Percentiles rank a stretch among this genome's conserved stretches.
Evolutionary conservation across 2,329 filamentous ascomycete genomes (phyloP).

Genomic region (Xylariaceae sp.): DNA sequence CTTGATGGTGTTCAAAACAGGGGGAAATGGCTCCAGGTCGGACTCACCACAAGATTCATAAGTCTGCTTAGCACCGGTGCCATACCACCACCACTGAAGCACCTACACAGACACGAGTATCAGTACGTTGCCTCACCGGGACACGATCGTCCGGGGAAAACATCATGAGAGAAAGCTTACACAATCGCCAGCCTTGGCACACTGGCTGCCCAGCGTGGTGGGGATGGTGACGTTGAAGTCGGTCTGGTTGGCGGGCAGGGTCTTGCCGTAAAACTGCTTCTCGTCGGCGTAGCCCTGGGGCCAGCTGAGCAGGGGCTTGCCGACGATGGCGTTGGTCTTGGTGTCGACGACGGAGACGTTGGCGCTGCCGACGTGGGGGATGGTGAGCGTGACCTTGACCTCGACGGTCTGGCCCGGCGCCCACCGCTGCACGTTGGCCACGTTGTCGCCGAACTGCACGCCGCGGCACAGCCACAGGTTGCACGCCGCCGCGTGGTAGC

Average conservation of each 20-base stretch:
- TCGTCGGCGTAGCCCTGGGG: conserved; percentile 39
- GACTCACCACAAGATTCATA: conserved; percentile 41
- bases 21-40: too few species aligned
- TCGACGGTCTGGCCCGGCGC: conserved; percentile 50
- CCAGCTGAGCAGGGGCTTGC: conserved; percentile 40
- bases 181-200: conserved; percentile 37
- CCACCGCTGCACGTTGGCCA: conserved; percentile 45
- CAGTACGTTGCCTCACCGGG: neutral
- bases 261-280: conserved; percentile 35
- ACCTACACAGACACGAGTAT: conserved; percentile 28
- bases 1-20: too few species aligned
- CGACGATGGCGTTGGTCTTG: conserved; percentile 47
- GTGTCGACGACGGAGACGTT: conserved; percentile 57
- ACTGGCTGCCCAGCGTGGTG: conserved; percentile 32
- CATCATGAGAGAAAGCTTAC: conserved; percentile 31
- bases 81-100: conserved; percentile 43
- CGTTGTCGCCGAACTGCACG: conserved; percentile 49
- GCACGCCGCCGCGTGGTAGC: conserved; percentile 35
- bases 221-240: conserved; percentile 40
- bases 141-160: neutral
- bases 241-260: conserved; percentile 37
- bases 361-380: conserved; percentile 53
- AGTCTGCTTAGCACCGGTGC: conserved; percentile 38
- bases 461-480: conserved; percentile 50
- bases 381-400: conserved; percentile 51